phyloP scores from a whole-genome alignment of 176 grass and related monocot genomes.

The Zizania latifolia region DNA sequence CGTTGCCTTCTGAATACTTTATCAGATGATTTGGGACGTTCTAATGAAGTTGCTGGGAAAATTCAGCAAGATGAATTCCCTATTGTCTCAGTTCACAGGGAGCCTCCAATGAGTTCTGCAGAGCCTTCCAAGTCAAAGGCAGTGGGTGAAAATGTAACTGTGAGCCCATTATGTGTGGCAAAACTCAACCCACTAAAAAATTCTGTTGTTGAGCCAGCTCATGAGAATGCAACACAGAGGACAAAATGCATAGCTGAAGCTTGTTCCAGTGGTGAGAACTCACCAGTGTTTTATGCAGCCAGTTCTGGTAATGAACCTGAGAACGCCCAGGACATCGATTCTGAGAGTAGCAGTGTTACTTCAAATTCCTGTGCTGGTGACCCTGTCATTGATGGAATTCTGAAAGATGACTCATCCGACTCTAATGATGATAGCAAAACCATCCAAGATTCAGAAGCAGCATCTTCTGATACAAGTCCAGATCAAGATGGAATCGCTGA shows the following conservation, averaged over 20 bases:
- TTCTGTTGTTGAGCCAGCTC: not conserved
- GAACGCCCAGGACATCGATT: conserved; percentile 50
- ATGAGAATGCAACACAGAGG: conserved; percentile 18
- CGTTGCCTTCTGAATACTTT: conserved; percentile 54
- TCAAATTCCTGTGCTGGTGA: conserved; percentile 65
- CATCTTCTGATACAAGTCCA: not conserved
- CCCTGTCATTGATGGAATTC: conserved; percentile 42
- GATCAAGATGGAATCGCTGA: conserved; percentile 31
- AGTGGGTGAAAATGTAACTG: conserved; percentile 9
- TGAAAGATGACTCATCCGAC: conserved; percentile 29
- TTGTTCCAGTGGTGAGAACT: conserved; percentile 50
- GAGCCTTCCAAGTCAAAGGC: conserved; percentile 9
- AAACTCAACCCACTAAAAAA: conserved; percentile 6
- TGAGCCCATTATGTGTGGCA: not conserved
- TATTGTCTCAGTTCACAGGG: conserved; percentile 21
- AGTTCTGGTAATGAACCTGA: conserved; percentile 37
- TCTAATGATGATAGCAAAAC: conserved; percentile 24
- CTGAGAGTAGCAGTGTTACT: conserved; percentile 65
- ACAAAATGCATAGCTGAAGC: conserved; percentile 24
- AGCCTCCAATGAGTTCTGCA: not conserved
- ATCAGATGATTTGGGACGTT: conserved; percentile 14
- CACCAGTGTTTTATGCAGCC: conserved; percentile 45
- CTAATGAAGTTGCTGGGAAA: conserved; percentile 34
- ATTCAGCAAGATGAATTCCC: conserved; percentile 35
- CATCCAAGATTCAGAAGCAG: conserved; percentile 30